These are phyloP conservation scores for Strombidium stylifer DNA, from an alignment of 73 alveolate genomes.

Conservation along the genomic window DNA sequence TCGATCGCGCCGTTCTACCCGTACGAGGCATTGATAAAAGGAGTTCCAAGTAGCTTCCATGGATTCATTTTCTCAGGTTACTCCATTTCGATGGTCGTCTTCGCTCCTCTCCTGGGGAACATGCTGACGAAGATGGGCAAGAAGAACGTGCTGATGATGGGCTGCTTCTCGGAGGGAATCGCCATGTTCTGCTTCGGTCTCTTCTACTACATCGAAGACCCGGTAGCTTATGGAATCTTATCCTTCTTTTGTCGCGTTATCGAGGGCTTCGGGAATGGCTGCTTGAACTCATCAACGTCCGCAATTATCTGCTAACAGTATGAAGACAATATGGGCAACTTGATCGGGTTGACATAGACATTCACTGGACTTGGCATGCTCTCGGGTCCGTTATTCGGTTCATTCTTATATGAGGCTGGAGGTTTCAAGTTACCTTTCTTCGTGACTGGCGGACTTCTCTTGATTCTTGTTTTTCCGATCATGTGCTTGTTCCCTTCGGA, in stretches of 20 bases:
- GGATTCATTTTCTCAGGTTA: conserved; percentile 4
- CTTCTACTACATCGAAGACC: conserved; percentile 3
- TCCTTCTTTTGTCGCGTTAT: conserved; percentile 12
- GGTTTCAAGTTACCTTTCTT: too few species aligned
- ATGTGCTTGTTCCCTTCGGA: too few species aligned
- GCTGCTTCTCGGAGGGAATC: conserved; percentile 12
- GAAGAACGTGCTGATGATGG: conserved; percentile 4
- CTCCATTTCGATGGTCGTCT: background rate
- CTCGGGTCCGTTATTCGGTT: too few species aligned
- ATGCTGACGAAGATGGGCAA: conserved; percentile 17
- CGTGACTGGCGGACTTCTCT: too few species aligned
- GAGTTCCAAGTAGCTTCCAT: background rate
- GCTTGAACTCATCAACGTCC: too few species aligned
- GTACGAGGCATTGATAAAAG: conserved; percentile 3
- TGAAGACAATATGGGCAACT: too few species aligned
- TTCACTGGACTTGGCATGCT: too few species aligned
- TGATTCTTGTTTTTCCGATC: too few species aligned
- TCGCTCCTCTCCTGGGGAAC: conserved; percentile 19
- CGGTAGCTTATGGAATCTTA: conserved; percentile 2
- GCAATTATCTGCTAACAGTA: too few species aligned
- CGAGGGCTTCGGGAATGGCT: conserved; percentile 39
- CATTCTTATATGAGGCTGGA: too few species aligned
- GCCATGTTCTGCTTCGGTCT: conserved; percentile 28
- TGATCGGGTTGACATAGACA: too few species aligned
- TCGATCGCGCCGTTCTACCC: conserved; percentile 44